Evolutionary conservation across 805 yeast species (phyloP).

Genomic region (Yamadazyma nakazawae): DNA sequence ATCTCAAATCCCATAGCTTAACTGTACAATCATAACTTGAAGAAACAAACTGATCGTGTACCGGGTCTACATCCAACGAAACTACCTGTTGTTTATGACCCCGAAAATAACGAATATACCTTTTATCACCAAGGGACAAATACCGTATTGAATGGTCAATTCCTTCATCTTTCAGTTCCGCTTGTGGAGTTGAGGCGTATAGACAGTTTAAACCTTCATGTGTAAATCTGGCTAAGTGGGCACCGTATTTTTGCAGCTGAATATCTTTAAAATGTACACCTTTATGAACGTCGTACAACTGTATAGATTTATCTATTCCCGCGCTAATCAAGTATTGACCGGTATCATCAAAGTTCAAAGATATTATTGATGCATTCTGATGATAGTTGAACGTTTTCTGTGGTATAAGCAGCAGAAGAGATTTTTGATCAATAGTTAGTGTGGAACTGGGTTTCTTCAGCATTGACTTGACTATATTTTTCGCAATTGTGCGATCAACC

Average conservation of each 20-base stretch:
- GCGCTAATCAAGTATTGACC: constrained; percentile 76
- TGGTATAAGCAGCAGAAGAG: constrained; percentile 29
- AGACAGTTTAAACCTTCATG: constrained; percentile 69
- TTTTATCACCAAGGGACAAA: constrained; percentile 71
- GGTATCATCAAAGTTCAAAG: constrained; percentile 75
- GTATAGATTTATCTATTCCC: constrained; percentile 79
- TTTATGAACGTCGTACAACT: constrained; percentile 68
- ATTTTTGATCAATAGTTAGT: constrained; percentile 22
- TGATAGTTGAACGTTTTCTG: constrained; percentile 52
- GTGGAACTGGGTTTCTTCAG: constrained; percentile 16
- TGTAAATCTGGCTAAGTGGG: constrained; percentile 80
- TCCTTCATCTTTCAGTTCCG: constrained; percentile 27
- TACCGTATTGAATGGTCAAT: constrained; percentile 71
- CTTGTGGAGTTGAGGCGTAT: constrained; percentile 69
- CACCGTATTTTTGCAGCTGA: constrained; percentile 88
- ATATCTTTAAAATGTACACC: constrained; percentile 70
- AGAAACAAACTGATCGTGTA: constrained; percentile 59
- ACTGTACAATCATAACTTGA: constrained; percentile 77
- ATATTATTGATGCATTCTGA: constrained; percentile 56
- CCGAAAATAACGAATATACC: constrained; percentile 77
- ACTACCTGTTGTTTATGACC: constrained; percentile 83
- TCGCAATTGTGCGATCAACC: not conserved
- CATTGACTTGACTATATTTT: not conserved
- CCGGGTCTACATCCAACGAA: constrained; percentile 69
- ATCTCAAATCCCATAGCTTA: constrained; percentile 81